Evolutionary conservation across 2,329 filamentous ascomycete species (phyloP).

Genomic region (Elsinoe fawcettii): DNA sequence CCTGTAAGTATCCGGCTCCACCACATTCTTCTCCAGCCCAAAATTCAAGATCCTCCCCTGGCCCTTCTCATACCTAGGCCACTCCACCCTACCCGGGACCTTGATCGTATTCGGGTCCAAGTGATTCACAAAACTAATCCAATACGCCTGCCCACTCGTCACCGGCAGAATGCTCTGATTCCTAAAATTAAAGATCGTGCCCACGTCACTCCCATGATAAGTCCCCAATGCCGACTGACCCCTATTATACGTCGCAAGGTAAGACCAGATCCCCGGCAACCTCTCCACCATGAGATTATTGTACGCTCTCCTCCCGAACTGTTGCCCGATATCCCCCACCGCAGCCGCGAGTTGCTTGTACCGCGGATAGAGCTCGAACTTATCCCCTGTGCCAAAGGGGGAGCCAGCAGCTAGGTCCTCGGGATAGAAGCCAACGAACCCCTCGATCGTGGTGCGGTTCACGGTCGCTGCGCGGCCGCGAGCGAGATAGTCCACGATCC

Average conservation of each 20-base stretch:
- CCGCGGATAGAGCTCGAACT: slow-evolving; percentile 66
- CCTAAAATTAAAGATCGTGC: not conserved
- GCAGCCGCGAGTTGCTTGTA: slow-evolving; percentile 70
- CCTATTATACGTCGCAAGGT: slow-evolving; percentile 63
- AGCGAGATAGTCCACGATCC: slow-evolving; percentile 55
- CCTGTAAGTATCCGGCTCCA: slow-evolving; percentile 45
- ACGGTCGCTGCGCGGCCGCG: slow-evolving; percentile 35
- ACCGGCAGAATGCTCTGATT: slow-evolving; percentile 17
- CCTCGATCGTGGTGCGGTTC: not conserved
- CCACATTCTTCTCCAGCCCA: slow-evolving; percentile 28
- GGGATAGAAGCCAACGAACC: slow-evolving; percentile 43
- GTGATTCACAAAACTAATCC: slow-evolving; percentile 62
- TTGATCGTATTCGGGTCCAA: slow-evolving; percentile 58
- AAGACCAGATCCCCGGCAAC: slow-evolving; percentile 60
- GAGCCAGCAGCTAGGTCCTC: slow-evolving; percentile 51
- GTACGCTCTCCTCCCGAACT: slow-evolving; percentile 21
- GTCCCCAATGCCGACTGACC: slow-evolving; percentile 68
- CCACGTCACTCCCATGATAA: slow-evolving; percentile 62
- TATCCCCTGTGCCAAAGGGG: slow-evolving; percentile 59
- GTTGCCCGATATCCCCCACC: slow-evolving; percentile 54
- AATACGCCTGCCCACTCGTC: slow-evolving; percentile 56
- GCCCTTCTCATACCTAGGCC: slow-evolving; percentile 47
- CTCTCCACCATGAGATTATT: slow-evolving; percentile 23
- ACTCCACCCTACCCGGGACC: slow-evolving; percentile 34
- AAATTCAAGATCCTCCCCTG: slow-evolving; percentile 43